Evolutionary conservation across 176 grass and related monocot species (phyloP), one percentile per base, ranked within the genome.

Genomic region (Oryza australiensis): DNA sequence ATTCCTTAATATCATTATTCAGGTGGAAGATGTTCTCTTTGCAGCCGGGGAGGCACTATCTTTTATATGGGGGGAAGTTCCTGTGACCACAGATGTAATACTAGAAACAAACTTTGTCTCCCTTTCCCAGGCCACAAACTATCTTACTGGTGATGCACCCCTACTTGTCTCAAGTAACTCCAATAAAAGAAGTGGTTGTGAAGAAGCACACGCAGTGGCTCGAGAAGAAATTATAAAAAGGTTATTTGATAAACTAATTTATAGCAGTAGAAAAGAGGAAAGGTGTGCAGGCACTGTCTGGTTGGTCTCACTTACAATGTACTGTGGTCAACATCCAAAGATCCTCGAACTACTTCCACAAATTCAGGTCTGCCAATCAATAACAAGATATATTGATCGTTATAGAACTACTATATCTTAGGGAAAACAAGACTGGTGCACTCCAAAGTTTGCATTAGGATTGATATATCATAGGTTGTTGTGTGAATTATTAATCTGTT

Each of bases 1-100:
- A 55, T 83, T 57, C 42, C 42, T n/a, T 20, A 68, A 70, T 85
- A 53, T 75, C 38, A 22, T 73, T 79, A 45, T 80, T 82, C 51
- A 97, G 95, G 95, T 97, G 12, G 95, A 97, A 88, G 92, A 97
- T 83, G 85, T 97, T 55, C 92, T 97, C 78, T 97, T 97, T 91
- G 84, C 95, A 83, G 88, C 90, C 38, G 95, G 94, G 3, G 95
- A 97, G 81, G 95, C 95, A 55, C 69, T 94, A 77, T 94, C 92
- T 87, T 97, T 94, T 85, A 97, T 97, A 94, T 97, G 95, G 95
- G 92, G 92, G 35, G 88, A 91, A 77, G 88, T 97, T 74, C 90
- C 95, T 72, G 84, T 94, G 57, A 89, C 92, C 49, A 77, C 88
- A 74, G 88, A 97, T 82, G 72, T 89, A 66, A 90, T 97, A 87